Evolutionary conservation across 78 protist genomes (phyloP), one percentile per base, ranked within the genome.

Genomic region (Monocercomonoides exilis): DNA sequence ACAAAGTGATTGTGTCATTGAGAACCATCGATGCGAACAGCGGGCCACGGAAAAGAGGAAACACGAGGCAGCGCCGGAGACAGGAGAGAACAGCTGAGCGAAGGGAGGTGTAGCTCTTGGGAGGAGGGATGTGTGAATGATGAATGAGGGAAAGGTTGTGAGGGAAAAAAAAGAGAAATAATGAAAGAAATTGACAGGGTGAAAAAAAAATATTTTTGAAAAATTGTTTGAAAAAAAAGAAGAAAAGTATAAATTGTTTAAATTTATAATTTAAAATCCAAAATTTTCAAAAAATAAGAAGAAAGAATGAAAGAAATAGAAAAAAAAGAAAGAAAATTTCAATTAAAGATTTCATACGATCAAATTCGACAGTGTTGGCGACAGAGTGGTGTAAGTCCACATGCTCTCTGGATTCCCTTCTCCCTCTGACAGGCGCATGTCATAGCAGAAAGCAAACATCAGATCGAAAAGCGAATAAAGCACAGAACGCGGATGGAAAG

Each of bases 321-420:
- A n/a, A 54, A 54, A 54, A 79, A 33, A 6, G 5, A 79, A 6
- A 79, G 11, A 21, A 38, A 29, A 79, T 79, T 6, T 33, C 4
- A 41, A 79, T 32, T 33, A 21, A 29, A 21, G 36, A 43, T 1
- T 34, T 6, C 4, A 54, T 1, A 34, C 36, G n/a, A 32, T 80
- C 38, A 90, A 42, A 29, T 33, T 85, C 41, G 86, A 77, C 35
- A 90, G 87, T 1, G 91, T 2, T 4, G 90, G 80, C 42, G 77
- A 32, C 6, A 90, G 46, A 33, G 85, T 90, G 6, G 86, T 2
- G 29, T 63, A 3, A 35, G 91, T 90, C 91, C 91, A 90, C 33
- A 45, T 34, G 5, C 84, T 45, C 84, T 90, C 91, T 11, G 1
- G 2, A 41, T 6, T 87, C 43, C 80, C 77, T 35, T 86, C 90